Percentiles rank a stretch among this genome's conserved stretches.
phyloP scores from a whole-genome alignment of 2,329 filamentous ascomycete genomes.

The Fusarium pseudocircinatum region DNA sequence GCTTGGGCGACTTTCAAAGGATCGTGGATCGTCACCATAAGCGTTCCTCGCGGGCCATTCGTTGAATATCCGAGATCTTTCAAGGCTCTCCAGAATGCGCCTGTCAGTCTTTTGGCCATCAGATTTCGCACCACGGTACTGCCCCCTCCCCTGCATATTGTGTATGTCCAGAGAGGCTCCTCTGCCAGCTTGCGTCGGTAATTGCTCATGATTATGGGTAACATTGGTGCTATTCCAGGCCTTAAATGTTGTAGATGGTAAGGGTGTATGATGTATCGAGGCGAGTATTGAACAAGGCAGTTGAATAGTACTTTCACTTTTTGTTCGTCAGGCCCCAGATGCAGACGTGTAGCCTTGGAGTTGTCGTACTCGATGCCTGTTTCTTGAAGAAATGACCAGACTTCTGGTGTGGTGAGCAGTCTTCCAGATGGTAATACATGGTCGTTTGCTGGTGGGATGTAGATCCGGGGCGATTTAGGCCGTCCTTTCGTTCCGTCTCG shows the following conservation, averaged over 20 bases:
- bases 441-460: conserved; percentile 30
- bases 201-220: conserved; percentile 36
- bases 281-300: conserved; percentile 41
- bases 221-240: conserved; percentile 47
- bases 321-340: conserved; percentile 12
- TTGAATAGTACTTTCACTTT: conserved; percentile 31
- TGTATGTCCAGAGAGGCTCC: conserved; percentile 48
- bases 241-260: conserved; percentile 48
- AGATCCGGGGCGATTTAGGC: neutral
- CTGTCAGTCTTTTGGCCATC: conserved; percentile 40
- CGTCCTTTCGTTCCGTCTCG: neutral
- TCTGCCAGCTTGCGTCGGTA: conserved; percentile 42
- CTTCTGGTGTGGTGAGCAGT: conserved; percentile 45
- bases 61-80: conserved; percentile 41
- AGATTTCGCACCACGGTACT: conserved; percentile 42
- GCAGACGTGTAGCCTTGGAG: conserved; percentile 23
- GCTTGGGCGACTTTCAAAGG: conserved; percentile 25
- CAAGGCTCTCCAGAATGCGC: conserved; percentile 43
- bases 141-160: conserved; percentile 15
- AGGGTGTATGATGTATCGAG: conserved; percentile 47
- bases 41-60: conserved; percentile 28
- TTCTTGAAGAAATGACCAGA: conserved; percentile 42
- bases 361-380: conserved; percentile 41
- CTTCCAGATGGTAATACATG: conserved; percentile 38
- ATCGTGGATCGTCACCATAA: conserved; percentile 28